Conservation (phyloP, 768 basidiomycete genomes). For the Asterophora parasitica region DNA sequence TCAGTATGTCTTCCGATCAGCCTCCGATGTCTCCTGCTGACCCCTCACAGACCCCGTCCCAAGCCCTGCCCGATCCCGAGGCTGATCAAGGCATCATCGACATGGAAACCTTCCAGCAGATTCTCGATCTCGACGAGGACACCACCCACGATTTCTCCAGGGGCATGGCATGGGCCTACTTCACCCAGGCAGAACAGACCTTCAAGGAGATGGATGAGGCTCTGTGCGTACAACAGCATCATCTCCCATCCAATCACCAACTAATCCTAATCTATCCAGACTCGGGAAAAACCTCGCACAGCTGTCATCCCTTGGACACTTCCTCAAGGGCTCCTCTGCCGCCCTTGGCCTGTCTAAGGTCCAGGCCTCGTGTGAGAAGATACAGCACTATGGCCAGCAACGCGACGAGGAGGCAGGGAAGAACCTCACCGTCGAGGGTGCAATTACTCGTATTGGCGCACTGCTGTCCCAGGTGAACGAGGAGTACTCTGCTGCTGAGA, state of each 20-base stretch:
- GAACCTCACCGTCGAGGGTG: constrained; percentile 42
- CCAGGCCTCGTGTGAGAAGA: constrained; percentile 80
- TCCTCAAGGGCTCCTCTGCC: constrained; percentile 95
- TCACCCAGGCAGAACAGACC: constrained; percentile 71
- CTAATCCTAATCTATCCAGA: constrained; percentile 30
- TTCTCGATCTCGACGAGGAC: constrained; percentile 88
- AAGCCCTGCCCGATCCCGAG: not conserved
- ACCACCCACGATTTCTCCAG: constrained; percentile 63
- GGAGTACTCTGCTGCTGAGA: constrained; percentile 67
- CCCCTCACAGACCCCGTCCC: not conserved
- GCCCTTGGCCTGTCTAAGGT: constrained; percentile 84
- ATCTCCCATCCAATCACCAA: not conserved
- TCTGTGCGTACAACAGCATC: constrained; percentile 52
- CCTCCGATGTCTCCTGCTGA: constrained; percentile 2
- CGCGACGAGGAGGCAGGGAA: constrained; percentile 50
- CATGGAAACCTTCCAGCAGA: constrained; percentile 77
- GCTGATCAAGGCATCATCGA: constrained; percentile 47
- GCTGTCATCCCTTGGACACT: constrained; percentile 82
- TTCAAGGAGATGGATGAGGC: constrained; percentile 74
- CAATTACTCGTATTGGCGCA: constrained; percentile 51
- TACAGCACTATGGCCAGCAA: constrained; percentile 80
- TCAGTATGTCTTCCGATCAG: constrained; percentile 10
- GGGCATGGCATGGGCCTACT: constrained; percentile 77
- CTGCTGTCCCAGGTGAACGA: constrained; percentile 56
- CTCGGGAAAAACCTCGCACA: constrained; percentile 50